Base-by-base conservation (phyloP, 331 rosid species). In the Arachis monticola region DNA sequence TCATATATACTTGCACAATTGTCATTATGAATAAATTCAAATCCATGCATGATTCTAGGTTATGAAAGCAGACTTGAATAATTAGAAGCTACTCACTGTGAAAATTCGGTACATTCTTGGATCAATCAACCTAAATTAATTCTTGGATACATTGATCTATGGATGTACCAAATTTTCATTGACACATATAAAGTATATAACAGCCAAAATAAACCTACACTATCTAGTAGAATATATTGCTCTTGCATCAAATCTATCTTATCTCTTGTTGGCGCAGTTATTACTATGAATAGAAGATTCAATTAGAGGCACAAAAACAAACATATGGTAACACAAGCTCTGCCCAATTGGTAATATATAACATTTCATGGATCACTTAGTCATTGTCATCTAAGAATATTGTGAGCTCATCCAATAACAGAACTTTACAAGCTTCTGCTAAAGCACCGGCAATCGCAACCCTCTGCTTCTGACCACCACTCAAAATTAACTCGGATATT, bases 391-490 rank as follows among this genome's bases (percentile, higher is more conserved):
- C 98, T 74, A 93, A 82, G 75, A 93, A 93, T 35, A 97, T 93
- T 11, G 97, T 89, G 74, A 93, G 92, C 87, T 91, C 97, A 75
- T 93, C 98, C 84, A 93, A 78, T 77, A 93, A 80, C 70, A 93
- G 84, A 76, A 93, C 97, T 83, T 89, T 88, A 77, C 97, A 93
- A 60, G 96, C 88, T 86, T 93, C 98, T 56, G 97, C 98, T 59
- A 93, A 83, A 82, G 97, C 97, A 79, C 97, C 97, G 7, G 98
- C 98, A 73, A 32, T 32, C 0, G 2, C 2, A 2, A 32, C 38
- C 4, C 98, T 88, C 84, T 93, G 97, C 82, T 93, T 93, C 91
- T 93, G 98, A 81, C 98, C 97, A 51, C 98, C 97, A 61, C 98
- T 93, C 10, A 93, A 88, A 65, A 58, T 52, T 44, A 60, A 70